These are phyloP conservation scores for Halenospora varia DNA, from an alignment of 495 filamentous ascomycete species.

Conservation along the genomic window DNA sequence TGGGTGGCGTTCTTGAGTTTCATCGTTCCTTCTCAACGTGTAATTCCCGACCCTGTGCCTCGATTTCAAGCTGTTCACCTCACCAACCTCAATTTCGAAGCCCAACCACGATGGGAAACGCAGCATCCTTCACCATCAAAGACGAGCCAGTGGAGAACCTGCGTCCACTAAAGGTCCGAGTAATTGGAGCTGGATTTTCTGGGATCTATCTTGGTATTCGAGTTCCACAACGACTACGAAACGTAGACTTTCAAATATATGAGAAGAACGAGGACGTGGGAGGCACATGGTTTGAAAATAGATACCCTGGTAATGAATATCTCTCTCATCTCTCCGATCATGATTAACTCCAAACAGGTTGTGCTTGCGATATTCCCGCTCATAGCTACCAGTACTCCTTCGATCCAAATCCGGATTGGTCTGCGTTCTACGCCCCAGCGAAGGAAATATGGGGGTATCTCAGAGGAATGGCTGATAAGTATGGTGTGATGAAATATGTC, in stretches of 20 bases:
- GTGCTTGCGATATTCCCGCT: slow-evolving; percentile 54
- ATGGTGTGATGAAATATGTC: slow-evolving; percentile 54
- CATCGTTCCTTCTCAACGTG: too few species aligned
- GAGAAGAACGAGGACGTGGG: slow-evolving; percentile 72
- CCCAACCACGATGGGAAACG: too few species aligned
- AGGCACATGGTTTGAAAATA: slow-evolving; percentile 62
- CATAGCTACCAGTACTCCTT: slow-evolving; percentile 69
- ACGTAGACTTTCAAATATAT: slow-evolving; percentile 56
- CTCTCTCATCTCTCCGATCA: background rate
- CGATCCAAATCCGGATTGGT: slow-evolving; percentile 62
- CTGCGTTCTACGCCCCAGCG: slow-evolving; percentile 58
- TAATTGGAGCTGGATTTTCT: slow-evolving; percentile 46
- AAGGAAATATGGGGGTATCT: slow-evolving; percentile 64
- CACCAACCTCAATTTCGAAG: too few species aligned
- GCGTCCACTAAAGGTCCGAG: slow-evolving; percentile 40
- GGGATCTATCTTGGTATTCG: slow-evolving; percentile 42
- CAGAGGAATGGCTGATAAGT: slow-evolving; percentile 54
- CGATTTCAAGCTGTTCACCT: too few species aligned
- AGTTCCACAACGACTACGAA: slow-evolving; percentile 20
- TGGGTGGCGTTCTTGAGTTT: too few species aligned
- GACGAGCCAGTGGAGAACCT: slow-evolving; percentile 40
- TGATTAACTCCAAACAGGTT: slow-evolving; percentile 4
- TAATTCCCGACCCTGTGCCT: too few species aligned
- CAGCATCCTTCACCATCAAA: slow-evolving; percentile 25
- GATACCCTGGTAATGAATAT: slow-evolving; percentile 62